Percentiles rank a stretch among this genome's conserved stretches.
These are phyloP conservation scores for Knufia fluminis DNA, from an alignment of 2,329 filamentous ascomycete genomes.

Conservation along the genomic window DNA sequence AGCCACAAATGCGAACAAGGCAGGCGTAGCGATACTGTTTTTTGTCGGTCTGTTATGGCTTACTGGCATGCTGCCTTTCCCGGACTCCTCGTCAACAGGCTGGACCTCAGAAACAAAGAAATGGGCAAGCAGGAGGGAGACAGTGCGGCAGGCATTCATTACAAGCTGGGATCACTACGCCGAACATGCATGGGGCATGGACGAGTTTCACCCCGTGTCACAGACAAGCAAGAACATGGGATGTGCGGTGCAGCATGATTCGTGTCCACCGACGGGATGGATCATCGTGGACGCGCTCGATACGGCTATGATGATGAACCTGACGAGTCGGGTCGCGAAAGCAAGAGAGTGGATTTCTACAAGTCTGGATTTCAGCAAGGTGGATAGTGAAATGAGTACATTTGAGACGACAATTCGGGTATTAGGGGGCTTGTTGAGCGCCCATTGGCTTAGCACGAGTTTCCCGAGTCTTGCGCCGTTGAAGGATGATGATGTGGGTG, in stretches of 20 bases:
- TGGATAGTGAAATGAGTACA: constrained; percentile 84
- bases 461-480: constrained; percentile 73
- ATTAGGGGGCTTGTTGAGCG: constrained; percentile 84
- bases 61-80: constrained; percentile 1
- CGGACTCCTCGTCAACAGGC: constrained; percentile 24
- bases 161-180: constrained; percentile 90
- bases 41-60: constrained; percentile 3
- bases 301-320: constrained; percentile 96
- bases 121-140: constrained; percentile 69
- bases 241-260: constrained; percentile 48
- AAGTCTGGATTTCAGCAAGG: constrained; percentile 72
- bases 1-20: constrained; percentile 3
- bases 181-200: constrained; percentile 88
- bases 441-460: constrained; percentile 83
- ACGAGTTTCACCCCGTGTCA: constrained; percentile 76
- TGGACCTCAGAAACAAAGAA: constrained; percentile 36
- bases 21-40: constrained; percentile 14
- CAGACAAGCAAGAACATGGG: constrained; percentile 79
- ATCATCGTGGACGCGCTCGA: constrained; percentile 95
- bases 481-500: constrained; percentile 59
- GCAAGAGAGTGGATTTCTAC: constrained; percentile 83
- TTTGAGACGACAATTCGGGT: constrained; percentile 98
- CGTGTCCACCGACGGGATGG: constrained; percentile 60
- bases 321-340: constrained; percentile 73
- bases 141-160: constrained; percentile 80